A percentile compares a stretch with the other conserved stretches of the same genome.
Conservation (phyloP, 106 monocot genomes). For the Ottelia alismoides region DNA sequence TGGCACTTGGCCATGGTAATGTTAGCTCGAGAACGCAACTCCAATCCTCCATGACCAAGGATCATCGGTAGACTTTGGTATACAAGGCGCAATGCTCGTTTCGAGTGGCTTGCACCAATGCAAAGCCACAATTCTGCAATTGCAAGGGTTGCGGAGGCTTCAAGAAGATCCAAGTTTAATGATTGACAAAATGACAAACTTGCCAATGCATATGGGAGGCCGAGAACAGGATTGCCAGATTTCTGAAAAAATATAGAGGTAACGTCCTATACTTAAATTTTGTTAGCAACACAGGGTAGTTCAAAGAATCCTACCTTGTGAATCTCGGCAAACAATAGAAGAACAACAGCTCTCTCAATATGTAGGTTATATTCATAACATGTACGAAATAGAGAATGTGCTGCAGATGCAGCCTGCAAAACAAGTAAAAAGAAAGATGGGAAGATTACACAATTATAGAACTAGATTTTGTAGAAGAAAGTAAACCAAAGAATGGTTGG, state of each 20-base stretch:
- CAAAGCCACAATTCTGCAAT: constrained; percentile 87
- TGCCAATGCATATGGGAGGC: constrained; percentile 83
- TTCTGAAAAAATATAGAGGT: constrained; percentile 33
- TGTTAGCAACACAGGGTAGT: no score
- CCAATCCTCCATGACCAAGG: constrained; percentile 92
- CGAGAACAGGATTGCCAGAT: constrained; percentile 77
- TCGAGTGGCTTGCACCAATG: constrained; percentile 66
- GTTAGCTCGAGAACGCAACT: constrained; percentile 77
- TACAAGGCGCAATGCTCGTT: constrained; percentile 53
- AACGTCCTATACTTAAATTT: no score
- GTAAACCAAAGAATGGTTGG: no score
- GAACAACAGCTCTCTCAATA: constrained; percentile 78
- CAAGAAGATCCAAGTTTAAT: constrained; percentile 93
- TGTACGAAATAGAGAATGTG: constrained; percentile 64
- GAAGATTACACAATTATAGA: no score
- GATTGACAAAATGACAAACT: constrained; percentile 86
- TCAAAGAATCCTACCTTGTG: constrained; percentile 53
- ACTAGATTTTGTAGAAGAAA: no score
- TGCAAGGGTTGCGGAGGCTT: constrained; percentile 76
- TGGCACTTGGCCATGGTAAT: constrained; percentile 61
- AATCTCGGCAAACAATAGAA: constrained; percentile 92
- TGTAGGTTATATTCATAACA: constrained; percentile 95
- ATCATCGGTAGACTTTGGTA: constrained; percentile 59
- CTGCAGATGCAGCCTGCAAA: constrained; percentile 68
- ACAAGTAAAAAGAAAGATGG: no score